Evolutionary conservation across 192 early-diverging fungal genomes (phyloP).

Genomic region (Coemansia umbellata): DNA sequence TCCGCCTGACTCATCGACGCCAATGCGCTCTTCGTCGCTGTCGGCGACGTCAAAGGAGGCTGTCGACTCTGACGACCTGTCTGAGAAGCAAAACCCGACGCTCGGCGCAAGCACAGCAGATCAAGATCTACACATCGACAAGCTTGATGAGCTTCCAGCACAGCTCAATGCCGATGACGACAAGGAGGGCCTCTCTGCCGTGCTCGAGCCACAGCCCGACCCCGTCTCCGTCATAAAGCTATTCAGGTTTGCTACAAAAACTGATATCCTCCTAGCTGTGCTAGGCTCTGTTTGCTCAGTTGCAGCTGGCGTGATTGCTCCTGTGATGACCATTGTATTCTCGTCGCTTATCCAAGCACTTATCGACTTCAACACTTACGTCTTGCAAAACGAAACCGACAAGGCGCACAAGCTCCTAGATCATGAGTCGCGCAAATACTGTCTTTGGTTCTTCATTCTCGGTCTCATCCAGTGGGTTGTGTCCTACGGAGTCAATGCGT

Average conservation of each 20-base stretch:
- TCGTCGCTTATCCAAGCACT: slow-evolving; percentile 25
- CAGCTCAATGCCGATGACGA: neutral
- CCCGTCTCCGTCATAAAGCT: slow-evolving; percentile 54
- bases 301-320: slow-evolving; percentile 35
- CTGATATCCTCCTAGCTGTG: slow-evolving; percentile 55
- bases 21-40: neutral
- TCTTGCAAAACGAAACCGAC: neutral
- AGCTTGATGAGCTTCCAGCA: slow-evolving; percentile 23
- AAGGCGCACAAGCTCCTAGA: slow-evolving; percentile 22
- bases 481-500: slow-evolving; percentile 24
- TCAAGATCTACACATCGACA: slow-evolving; percentile 5
- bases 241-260: slow-evolving; percentile 63
- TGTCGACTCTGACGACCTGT: neutral
- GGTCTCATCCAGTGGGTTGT: slow-evolving; percentile 29
- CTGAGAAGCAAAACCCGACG: neutral
- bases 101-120: neutral
- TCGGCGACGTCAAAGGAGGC: neutral
- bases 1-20: neutral
- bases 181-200: neutral
- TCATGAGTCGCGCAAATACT: slow-evolving; percentile 31
- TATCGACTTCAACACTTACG: slow-evolving; percentile 17
- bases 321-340: slow-evolving; percentile 47
- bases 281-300: slow-evolving; percentile 39
- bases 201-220: neutral
- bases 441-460: slow-evolving; percentile 33